Evolutionary conservation across 352 stramenopile species (phyloP).

Genomic region (Phytophthora lateralis): DNA sequence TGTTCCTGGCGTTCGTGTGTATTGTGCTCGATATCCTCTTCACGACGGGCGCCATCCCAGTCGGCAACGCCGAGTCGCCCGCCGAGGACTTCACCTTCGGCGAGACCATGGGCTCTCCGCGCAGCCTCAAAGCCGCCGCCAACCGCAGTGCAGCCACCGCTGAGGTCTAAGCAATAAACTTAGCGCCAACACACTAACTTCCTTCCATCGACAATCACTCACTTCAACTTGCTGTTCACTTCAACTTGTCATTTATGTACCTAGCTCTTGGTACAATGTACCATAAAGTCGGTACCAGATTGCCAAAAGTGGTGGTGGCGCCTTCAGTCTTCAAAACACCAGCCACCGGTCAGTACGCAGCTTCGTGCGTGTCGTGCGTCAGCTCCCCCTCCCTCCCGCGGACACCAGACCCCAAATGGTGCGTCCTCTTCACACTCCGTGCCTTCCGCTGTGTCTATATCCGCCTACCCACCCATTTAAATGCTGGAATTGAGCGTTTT

Average conservation of each 20-base stretch:
- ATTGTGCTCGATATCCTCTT: slow-evolving; percentile 65
- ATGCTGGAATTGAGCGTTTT: not conserved
- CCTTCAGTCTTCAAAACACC: slow-evolving; percentile 31
- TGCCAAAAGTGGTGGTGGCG: slow-evolving; percentile 23
- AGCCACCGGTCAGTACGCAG: slow-evolving; percentile 1
- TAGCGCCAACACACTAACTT: not conserved
- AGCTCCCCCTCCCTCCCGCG: slow-evolving; percentile 8
- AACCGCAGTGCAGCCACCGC: slow-evolving; percentile 20
- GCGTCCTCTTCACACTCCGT: not conserved
- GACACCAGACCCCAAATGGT: slow-evolving; percentile 26
- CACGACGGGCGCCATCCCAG: slow-evolving; percentile 44
- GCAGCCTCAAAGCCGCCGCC: slow-evolving; percentile 42
- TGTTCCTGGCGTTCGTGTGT: slow-evolving; percentile 60
- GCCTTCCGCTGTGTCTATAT: not conserved
- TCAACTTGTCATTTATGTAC: slow-evolving; percentile 12
- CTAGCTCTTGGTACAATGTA: not conserved
- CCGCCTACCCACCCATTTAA: not conserved
- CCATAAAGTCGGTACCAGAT: not conserved
- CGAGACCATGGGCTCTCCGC: slow-evolving; percentile 42
- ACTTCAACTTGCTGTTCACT: slow-evolving; percentile 18
- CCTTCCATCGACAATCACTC: not conserved
- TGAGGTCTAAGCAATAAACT: slow-evolving; percentile 35
- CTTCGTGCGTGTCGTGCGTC: slow-evolving; percentile 4
- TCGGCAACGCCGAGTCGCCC: slow-evolving; percentile 10
- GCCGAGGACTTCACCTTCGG: slow-evolving; percentile 59